Percentiles rank a stretch among this genome's conserved stretches.
phyloP scores from a whole-genome alignment of 192 early-diverging fungal genomes.

The Borealophlyctis nickersoniae region DNA sequence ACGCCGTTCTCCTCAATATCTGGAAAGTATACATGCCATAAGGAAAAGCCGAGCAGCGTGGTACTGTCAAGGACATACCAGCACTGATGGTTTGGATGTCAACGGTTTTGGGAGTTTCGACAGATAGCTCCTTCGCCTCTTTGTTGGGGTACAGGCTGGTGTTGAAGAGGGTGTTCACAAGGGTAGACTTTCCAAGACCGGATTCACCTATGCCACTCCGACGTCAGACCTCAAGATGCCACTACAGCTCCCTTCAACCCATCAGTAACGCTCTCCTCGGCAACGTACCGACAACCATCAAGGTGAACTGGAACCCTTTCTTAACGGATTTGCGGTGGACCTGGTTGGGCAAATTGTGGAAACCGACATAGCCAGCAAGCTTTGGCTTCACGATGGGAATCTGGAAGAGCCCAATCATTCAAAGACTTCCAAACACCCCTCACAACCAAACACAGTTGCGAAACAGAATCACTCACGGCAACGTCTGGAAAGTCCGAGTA shows the following conservation, averaged over 20 bases:
- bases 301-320: conserved; percentile 87
- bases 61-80: no score
- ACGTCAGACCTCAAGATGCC: not conserved
- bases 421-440: not conserved
- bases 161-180: conserved; percentile 65
- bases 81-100: conserved; percentile 56
- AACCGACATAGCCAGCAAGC: conserved; percentile 51
- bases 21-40: no score
- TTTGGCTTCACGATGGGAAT: conserved; percentile 56
- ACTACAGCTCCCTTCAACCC: not conserved
- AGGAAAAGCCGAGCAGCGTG: no score
- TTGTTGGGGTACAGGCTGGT: conserved; percentile 82
- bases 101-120: conserved; percentile 60
- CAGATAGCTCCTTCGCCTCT: conserved; percentile 68
- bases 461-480: not conserved
- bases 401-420: conserved; percentile 9
- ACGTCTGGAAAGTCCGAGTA: not conserved
- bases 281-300: conserved; percentile 58
- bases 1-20: conserved; percentile 98
- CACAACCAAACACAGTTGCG: not conserved
- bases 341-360: conserved; percentile 58
- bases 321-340: conserved; percentile 90
- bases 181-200: conserved; percentile 62
- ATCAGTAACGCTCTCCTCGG: not conserved
- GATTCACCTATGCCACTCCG: conserved; percentile 43